Evolutionary conservation across 441 rosid genomes (phyloP), one percentile per base, ranked within the genome.

Genomic region (Geranium incanum): DNA sequence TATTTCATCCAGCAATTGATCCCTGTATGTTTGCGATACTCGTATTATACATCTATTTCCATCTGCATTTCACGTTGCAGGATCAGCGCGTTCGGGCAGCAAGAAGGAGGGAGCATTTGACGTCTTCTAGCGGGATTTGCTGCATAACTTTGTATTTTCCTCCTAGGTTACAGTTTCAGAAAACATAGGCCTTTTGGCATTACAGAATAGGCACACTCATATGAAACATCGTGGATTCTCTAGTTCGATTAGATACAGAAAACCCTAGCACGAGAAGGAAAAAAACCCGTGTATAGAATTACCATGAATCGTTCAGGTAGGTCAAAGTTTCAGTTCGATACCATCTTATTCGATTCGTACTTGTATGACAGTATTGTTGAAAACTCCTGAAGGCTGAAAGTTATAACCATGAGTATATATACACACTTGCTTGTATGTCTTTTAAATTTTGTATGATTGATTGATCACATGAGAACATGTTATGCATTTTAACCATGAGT

Each of bases 21-120:
- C 19, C 38, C 41, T 38, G 52, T 67, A 67, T 43, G 11, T 43
- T 43, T 62, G 7, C 69, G 57, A 67, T 66, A 18, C 37, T 70
- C 59, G 59, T 8, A 7, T 57, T 59, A 28, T 0, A 45, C 52
- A 45, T 11, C 57, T 50, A 50, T 12, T 38, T 70, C 18, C 15
- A 60, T 8, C 37, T 67, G 68, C 38, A 0, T n/a, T 38, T 55
- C 76, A 71, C 74, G 72, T 12, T 82, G 86, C 92, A 90, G 97
- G 89, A 77, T 63, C 87, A 18, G 86, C 80, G 74, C 79, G 78
- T 64, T 69, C 68, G 72, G 81, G 83, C 21, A 81, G 59, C 59
- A 52, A n/a, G 59, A 52, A 52, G 19, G 59, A 84, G 70, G 90
- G 94, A 13, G 94, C 87, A 63, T 91, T 93, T 76, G 96, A 89